Evolutionary conservation across 164 flowering plant species (phyloP).

Genomic region (Saururus chinensis): DNA sequence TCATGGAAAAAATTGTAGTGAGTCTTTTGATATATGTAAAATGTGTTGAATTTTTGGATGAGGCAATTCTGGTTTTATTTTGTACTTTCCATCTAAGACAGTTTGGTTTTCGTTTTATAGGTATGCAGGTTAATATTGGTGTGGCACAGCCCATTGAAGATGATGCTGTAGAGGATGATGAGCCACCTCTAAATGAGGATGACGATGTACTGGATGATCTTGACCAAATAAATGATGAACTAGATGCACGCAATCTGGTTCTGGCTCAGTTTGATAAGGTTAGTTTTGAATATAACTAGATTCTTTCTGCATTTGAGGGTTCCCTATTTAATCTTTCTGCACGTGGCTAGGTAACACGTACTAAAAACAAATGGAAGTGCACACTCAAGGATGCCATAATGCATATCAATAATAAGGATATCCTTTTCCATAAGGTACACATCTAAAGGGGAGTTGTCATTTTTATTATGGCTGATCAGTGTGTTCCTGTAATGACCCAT

Average conservation of each 20-base stretch:
- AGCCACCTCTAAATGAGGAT: slow-evolving; percentile 76
- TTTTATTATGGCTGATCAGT: background rate
- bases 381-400: slow-evolving; percentile 92
- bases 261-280: slow-evolving; percentile 98
- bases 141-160: slow-evolving; percentile 19
- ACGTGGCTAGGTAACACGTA: slow-evolving; percentile 59
- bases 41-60: background rate
- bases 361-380: slow-evolving; percentile 98
- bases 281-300: background rate
- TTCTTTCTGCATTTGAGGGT: background rate
- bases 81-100: background rate
- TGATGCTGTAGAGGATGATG: slow-evolving; percentile 65
- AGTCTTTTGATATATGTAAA: too few relatives aligned
- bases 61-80: background rate
- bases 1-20: slow-evolving; percentile 30
- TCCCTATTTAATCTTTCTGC: background rate
- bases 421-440: slow-evolving; percentile 80
- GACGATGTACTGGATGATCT: slow-evolving; percentile 75
- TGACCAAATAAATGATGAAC: slow-evolving; percentile 63
- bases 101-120: slow-evolving; percentile 16
- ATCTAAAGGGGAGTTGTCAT: background rate
- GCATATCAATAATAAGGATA: slow-evolving; percentile 79
- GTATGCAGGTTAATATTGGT: slow-evolving; percentile 47
- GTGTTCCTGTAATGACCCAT: background rate
- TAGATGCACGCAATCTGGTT: slow-evolving; percentile 73